These are phyloP conservation scores for Aspergillus ellipticus DNA, from an alignment of 495 filamentous ascomycete species.

Conservation along the genomic window DNA sequence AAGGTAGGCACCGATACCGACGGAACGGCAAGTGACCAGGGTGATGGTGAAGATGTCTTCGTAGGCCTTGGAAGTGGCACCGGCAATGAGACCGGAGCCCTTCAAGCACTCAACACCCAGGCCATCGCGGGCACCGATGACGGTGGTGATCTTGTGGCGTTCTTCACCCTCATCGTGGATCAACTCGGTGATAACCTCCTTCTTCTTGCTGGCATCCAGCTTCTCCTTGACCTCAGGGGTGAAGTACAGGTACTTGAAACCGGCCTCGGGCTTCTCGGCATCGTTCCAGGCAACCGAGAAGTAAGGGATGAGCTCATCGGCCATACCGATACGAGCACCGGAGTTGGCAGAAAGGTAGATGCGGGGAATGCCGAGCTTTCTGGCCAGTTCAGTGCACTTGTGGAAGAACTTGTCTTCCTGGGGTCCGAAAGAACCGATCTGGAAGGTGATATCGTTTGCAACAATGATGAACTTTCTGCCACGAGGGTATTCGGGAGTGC, in stretches of 20 bases:
- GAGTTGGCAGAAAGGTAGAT: slow-evolving; percentile 99
- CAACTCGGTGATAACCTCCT: slow-evolving; percentile 84
- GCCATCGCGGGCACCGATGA: slow-evolving; percentile 92
- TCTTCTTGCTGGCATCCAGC: slow-evolving; percentile 77
- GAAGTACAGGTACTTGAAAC: slow-evolving; percentile 98
- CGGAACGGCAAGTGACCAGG: slow-evolving; percentile 93
- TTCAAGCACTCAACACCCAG: slow-evolving; percentile 96
- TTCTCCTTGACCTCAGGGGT: slow-evolving; percentile 80
- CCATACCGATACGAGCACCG: slow-evolving; percentile 96
- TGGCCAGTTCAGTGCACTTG: slow-evolving; percentile 95
- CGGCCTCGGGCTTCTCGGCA: slow-evolving; percentile 72
- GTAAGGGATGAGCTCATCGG: slow-evolving; percentile 93
- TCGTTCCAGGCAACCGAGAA: slow-evolving; percentile 98
- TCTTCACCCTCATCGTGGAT: slow-evolving; percentile 83
- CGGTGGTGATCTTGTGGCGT: slow-evolving; percentile 88
- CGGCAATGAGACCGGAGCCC: slow-evolving; percentile 96
- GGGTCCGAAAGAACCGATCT: slow-evolving; percentile 96
- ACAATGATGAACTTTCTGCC: slow-evolving; percentile 92
- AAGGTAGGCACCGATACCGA: slow-evolving; percentile 97
- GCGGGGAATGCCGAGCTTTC: slow-evolving; percentile 88
- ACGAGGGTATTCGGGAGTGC: slow-evolving; percentile 93
- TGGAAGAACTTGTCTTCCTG: slow-evolving; percentile 97
- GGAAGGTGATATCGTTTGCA: slow-evolving; percentile 98
- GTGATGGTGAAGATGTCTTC: slow-evolving; percentile 99
- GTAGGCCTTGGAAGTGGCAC: slow-evolving; percentile 94